These are phyloP conservation scores for Colletotrichum noveboracense DNA, from an alignment of 2,329 filamentous ascomycete species.

Conservation along the genomic window DNA sequence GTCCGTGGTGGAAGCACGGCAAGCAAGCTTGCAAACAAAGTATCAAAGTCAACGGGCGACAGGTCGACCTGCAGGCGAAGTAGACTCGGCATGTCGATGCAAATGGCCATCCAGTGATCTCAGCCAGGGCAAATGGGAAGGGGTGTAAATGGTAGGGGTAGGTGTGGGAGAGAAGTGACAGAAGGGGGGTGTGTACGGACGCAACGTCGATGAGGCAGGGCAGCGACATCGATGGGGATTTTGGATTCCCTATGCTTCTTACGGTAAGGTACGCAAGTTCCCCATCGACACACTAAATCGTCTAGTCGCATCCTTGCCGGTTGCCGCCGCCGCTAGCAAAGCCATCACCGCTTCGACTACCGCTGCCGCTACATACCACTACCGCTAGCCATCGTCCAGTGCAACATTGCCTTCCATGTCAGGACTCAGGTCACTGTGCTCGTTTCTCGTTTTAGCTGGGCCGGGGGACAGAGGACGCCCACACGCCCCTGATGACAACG, in stretches of 20 bases:
- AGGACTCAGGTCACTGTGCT: not conserved
- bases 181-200: not conserved
- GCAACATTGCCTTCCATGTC: not conserved
- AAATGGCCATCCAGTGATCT: not conserved
- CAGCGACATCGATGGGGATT: not conserved
- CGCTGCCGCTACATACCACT: not conserved
- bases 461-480: not conserved
- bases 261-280: not conserved
- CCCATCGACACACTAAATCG: not conserved
- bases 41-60: not conserved
- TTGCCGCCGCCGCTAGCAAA: slow-evolving; percentile 8
- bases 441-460: not conserved
- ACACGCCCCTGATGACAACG: not conserved
- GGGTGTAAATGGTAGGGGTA: not conserved
- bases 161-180: not conserved
- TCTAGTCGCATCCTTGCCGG: slow-evolving; percentile 5
- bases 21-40: not conserved
- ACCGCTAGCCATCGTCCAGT: not conserved
- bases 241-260: not conserved
- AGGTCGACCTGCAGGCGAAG: not conserved
- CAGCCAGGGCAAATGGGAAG: not conserved
- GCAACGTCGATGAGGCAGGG: slow-evolving; percentile 9
- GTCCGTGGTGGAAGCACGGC: not conserved
- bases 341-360: not conserved
- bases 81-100: not conserved